These are phyloP conservation scores for Pseudogymnoascus sp. DNA, from an alignment of 2,329 filamentous ascomycete species.

Conservation along the genomic window DNA sequence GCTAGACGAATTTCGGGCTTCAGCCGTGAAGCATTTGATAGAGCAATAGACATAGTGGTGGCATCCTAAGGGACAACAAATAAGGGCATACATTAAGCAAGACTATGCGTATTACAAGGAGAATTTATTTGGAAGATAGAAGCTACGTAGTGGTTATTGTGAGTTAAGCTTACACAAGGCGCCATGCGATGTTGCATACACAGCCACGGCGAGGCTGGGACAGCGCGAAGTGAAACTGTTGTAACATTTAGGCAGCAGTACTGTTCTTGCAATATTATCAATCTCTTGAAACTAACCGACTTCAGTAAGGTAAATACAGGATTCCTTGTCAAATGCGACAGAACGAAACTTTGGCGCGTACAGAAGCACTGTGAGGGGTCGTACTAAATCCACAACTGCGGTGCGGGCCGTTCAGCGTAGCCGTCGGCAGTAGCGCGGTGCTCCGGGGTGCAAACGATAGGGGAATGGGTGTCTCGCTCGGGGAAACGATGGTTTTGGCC, in stretches of 20 bases:
- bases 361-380: background rate
- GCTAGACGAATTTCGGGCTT: constrained; percentile 34
- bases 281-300: background rate
- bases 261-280: background rate
- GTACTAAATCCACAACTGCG: background rate
- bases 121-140: background rate
- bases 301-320: background rate
- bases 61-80: background rate
- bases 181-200: background rate
- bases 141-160: background rate
- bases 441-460: background rate
- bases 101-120: background rate
- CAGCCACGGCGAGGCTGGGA: background rate
- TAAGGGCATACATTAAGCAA: background rate
- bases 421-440: background rate
- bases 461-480: too few species aligned
- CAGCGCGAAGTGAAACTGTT: background rate
- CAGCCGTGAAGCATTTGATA: constrained; percentile 15
- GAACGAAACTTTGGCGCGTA: background rate
- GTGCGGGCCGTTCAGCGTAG: background rate
- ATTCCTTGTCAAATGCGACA: background rate
- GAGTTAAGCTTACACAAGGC: background rate
- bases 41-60: constrained; percentile 10
- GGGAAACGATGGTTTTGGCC: too few species aligned
- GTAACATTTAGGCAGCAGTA: background rate